phyloP scores from a whole-genome alignment of 23 red algal genomes.

The Gracilaria vermiculophylla region DNA sequence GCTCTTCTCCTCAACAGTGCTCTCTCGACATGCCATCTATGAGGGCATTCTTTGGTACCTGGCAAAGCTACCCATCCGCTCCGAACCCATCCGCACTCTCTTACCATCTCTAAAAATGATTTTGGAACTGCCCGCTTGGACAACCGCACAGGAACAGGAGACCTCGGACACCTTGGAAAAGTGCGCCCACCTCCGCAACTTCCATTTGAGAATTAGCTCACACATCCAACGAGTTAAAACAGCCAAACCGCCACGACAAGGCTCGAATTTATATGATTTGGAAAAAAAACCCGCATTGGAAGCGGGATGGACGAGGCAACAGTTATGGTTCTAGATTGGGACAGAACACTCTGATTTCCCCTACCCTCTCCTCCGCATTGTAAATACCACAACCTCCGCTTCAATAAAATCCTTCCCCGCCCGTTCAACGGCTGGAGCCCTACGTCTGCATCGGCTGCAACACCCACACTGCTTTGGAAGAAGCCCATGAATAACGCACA shows the following conservation, averaged over 20 bases:
- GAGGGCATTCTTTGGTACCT: background rate
- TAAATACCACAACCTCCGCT: background rate
- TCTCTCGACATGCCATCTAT: background rate
- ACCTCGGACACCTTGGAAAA: background rate
- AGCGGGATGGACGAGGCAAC: background rate
- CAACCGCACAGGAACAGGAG: background rate
- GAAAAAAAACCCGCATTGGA: background rate
- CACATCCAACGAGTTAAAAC: background rate
- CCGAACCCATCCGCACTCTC: background rate
- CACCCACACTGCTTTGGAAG: too few species aligned
- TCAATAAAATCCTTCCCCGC: background rate
- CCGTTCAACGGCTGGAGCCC: background rate
- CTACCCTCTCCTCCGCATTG: background rate
- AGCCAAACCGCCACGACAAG: conserved; percentile 11
- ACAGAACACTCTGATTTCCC: background rate
- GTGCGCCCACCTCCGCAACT: background rate
- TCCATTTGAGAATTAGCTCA: background rate
- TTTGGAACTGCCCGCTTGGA: background rate
- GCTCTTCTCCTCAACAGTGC: background rate
- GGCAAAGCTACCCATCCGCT: background rate
- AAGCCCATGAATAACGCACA: too few species aligned
- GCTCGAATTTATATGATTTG: background rate
- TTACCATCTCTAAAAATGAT: background rate
- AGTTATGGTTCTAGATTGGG: background rate
- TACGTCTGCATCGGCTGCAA: too few species aligned